Evolutionary conservation across 495 filamentous ascomycete species (phyloP).

Genomic region (Aspergillus baeticus): DNA sequence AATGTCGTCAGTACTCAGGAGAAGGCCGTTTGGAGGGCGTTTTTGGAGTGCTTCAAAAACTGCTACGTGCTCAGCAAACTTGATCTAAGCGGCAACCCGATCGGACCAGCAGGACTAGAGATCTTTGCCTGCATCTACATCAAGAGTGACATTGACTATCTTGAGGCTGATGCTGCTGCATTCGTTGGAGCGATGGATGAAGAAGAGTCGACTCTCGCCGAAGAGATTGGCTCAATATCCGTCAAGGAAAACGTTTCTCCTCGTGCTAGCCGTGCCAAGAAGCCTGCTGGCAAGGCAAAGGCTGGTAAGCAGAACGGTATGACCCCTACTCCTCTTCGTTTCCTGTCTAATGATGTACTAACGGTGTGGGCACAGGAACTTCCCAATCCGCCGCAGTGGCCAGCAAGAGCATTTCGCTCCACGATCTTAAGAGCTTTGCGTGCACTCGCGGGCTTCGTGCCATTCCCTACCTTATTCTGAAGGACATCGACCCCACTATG

Average conservation of each 20-base stretch:
- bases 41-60: conserved; percentile 40
- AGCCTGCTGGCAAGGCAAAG: conserved; percentile 24
- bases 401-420: conserved; percentile 18
- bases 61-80: conserved; percentile 46
- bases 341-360: neutral
- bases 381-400: neutral
- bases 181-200: conserved; percentile 11
- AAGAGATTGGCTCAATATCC: neutral
- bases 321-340: neutral
- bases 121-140: conserved; percentile 42
- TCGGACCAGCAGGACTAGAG: conserved; percentile 43
- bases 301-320: conserved; percentile 15
- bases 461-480: conserved; percentile 43
- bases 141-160: conserved; percentile 34
- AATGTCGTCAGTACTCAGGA: conserved; percentile 31
- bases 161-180: conserved; percentile 20
- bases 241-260: conserved; percentile 19
- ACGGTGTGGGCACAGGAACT: neutral
- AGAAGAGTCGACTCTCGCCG: conserved; percentile 6
- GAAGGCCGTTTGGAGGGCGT: conserved; percentile 40
- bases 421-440: conserved; percentile 27
- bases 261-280: conserved; percentile 12
- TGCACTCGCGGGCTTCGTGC: conserved; percentile 45
- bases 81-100: conserved; percentile 43
- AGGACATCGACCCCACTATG: conserved; percentile 35